Evolutionary conservation across 441 rosid species (phyloP).

Genomic region (Populus trichocarpa): DNA sequence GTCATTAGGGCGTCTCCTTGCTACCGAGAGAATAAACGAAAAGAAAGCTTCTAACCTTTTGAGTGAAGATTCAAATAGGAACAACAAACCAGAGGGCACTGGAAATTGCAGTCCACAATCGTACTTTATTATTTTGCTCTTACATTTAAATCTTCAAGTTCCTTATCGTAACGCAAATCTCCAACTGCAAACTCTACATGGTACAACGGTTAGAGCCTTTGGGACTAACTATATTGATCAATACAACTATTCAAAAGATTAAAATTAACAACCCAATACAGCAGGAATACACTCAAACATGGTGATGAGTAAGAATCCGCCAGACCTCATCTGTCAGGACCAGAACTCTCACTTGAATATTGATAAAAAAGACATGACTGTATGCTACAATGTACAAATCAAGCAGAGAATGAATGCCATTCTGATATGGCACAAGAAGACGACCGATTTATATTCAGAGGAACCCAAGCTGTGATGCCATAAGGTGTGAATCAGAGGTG

Average conservation of each 20-base stretch:
- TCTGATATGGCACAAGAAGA: not conserved
- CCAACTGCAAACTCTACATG: not conserved
- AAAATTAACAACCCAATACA: not conserved
- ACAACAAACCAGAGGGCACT: not conserved
- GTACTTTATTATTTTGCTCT: no score
- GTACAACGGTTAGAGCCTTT: not conserved
- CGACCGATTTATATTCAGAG: not conserved
- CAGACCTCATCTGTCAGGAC: not conserved
- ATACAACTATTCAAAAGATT: not conserved
- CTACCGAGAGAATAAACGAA: no score
- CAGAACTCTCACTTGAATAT: constrained; percentile 8
- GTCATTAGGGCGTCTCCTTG: no score
- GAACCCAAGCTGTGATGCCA: not conserved
- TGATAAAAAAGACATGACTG: not conserved
- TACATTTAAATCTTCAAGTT: no score
- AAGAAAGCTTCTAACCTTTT: no score
- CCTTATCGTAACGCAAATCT: not conserved
- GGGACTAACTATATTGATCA: not conserved
- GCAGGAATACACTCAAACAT: constrained; percentile 14
- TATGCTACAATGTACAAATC: constrained; percentile 35
- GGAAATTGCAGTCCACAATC: not conserved
- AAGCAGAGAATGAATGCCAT: not conserved
- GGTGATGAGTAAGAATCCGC: not conserved
- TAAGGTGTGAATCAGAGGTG: not conserved
- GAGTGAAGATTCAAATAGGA: not conserved